phyloP scores from a whole-genome alignment of 257 asterid species.

The Linderniella brevidens region DNA sequence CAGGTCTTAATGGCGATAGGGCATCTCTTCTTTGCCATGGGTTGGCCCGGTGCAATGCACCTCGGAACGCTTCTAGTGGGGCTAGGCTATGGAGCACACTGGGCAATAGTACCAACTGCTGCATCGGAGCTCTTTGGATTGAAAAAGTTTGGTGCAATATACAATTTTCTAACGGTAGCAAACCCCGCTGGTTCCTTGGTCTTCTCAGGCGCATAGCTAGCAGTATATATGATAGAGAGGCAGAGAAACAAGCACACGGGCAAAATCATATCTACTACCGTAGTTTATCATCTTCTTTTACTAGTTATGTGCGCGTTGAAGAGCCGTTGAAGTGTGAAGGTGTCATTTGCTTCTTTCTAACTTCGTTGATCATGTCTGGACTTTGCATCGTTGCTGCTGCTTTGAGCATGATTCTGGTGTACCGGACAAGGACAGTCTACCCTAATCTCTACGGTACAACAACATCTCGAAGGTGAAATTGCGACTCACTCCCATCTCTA shows the following conservation, averaged over 20 bases:
- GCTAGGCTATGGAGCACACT: conserved; percentile 91
- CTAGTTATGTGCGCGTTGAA: conserved; percentile 21
- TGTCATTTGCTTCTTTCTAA: conserved; percentile 56
- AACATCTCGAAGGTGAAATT: conserved; percentile 19
- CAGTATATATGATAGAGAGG: conserved; percentile 67
- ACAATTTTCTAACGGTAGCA: conserved; percentile 72
- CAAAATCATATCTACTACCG: conserved; percentile 13
- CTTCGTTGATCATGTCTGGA: conserved; percentile 67
- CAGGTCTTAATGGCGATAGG: conserved; percentile 74
- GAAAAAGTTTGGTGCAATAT: conserved; percentile 66
- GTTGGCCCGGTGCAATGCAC: conserved; percentile 86
- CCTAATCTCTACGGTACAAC: conserved; percentile 45
- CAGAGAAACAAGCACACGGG: conserved; percentile 61
- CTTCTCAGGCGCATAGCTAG: conserved; percentile 71
- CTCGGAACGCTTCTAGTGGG: conserved; percentile 83
- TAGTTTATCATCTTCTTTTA: conserved; percentile 19
- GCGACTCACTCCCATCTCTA: too few species aligned
- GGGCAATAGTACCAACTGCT: conserved; percentile 93
- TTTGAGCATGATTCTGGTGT: conserved; percentile 60
- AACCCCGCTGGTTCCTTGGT: conserved; percentile 74
- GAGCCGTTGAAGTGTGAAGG: conserved; percentile 64
- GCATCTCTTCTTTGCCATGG: conserved; percentile 77
- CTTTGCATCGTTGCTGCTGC: conserved; percentile 50
- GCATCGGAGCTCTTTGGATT: conserved; percentile 83
- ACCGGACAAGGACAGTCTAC: conserved; percentile 63